Conservation (phyloP, 805 yeast species). For the Ogataea wickerhamii region DNA sequence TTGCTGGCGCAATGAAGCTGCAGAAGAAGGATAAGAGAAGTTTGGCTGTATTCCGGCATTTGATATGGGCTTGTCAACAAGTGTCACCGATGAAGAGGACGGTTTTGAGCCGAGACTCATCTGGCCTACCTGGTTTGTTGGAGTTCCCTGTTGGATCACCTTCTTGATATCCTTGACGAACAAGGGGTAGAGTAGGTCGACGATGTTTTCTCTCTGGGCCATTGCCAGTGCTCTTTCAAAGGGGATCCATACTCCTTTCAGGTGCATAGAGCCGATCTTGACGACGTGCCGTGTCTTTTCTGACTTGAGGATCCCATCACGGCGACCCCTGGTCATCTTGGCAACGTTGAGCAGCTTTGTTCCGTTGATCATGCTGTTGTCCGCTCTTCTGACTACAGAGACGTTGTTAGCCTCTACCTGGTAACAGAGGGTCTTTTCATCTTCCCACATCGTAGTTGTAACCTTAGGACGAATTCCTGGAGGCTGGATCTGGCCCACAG, state of each 20-base stretch:
- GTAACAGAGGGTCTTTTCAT: constrained; percentile 62
- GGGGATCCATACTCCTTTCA: constrained; percentile 72
- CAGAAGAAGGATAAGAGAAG: constrained; percentile 14
- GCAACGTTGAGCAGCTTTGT: constrained; percentile 64
- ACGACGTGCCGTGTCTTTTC: constrained; percentile 65
- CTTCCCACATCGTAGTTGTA: constrained; percentile 71
- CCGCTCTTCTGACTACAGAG: constrained; percentile 61
- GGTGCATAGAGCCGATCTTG: constrained; percentile 67
- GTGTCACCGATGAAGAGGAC: constrained; percentile 8
- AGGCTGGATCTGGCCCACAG: constrained; percentile 38
- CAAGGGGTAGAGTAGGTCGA: constrained; percentile 50
- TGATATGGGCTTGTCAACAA: constrained; percentile 1
- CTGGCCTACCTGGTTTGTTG: constrained; percentile 25
- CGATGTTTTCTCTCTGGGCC: constrained; percentile 62
- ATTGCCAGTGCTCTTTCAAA: constrained; percentile 62
- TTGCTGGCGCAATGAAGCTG: constrained; percentile 6
- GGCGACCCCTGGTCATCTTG: constrained; percentile 65
- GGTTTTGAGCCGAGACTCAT: constrained; percentile 19
- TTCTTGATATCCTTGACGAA: constrained; percentile 59
- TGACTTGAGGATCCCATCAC: constrained; percentile 65
- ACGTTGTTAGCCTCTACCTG: constrained; percentile 68
- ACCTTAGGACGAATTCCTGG: constrained; percentile 52
- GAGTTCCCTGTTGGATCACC: constrained; percentile 32
- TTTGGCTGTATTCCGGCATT: constrained; percentile 5
- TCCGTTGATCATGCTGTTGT: constrained; percentile 67